phyloP scores from a whole-genome alignment of 2,329 filamentous ascomycete genomes.

The Stemphylium beticola region DNA sequence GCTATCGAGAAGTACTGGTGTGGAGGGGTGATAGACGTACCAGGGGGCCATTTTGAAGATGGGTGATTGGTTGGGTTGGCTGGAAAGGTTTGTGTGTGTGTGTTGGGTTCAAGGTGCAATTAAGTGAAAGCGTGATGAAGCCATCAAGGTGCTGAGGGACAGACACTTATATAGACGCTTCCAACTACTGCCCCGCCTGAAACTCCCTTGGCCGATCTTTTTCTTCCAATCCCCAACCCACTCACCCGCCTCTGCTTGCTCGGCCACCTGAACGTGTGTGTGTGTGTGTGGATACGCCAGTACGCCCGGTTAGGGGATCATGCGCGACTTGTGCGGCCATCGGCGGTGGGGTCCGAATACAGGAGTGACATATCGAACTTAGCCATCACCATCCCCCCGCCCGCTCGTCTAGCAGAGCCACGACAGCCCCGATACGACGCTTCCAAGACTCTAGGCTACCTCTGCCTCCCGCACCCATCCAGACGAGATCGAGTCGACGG shows the following conservation, averaged over 20 bases:
- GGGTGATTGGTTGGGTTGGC: slow-evolving; percentile 13
- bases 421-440: not conserved
- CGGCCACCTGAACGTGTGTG: no score
- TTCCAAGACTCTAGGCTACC: not conserved
- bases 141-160: slow-evolving; percentile 33
- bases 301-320: not conserved
- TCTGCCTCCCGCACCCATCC: not conserved
- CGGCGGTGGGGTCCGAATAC: not conserved
- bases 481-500: not conserved
- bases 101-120: slow-evolving; percentile 9
- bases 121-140: slow-evolving; percentile 15
- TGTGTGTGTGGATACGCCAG: not conserved
- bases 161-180: slow-evolving; percentile 22
- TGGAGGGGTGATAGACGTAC: slow-evolving; percentile 17
- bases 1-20: not conserved
- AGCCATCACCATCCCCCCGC: not conserved
- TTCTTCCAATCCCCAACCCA: not conserved
- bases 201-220: no score
- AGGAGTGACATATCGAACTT: slow-evolving; percentile 15
- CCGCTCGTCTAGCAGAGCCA: not conserved
- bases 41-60: slow-evolving; percentile 32
- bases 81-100: not conserved
- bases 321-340: slow-evolving; percentile 10
- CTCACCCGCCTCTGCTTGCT: not conserved
- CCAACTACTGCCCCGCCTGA: not conserved